Conservation (phyloP, 208 protist species). For the Acanthamoeba royreba region DNA sequence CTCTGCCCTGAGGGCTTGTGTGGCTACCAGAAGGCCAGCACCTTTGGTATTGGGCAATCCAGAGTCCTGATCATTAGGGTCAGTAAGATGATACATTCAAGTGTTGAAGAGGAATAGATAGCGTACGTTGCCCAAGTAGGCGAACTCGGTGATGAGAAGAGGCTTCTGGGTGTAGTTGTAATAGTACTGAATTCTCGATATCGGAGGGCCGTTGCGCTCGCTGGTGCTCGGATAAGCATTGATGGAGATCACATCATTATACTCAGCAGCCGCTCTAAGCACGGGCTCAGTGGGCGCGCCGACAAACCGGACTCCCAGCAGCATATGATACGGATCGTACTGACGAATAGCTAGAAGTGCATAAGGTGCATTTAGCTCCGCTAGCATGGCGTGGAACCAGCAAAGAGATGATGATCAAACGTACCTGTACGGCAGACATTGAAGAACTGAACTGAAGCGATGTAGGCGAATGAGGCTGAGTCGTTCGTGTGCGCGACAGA, state of each 20-base stretch:
- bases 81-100: background rate
- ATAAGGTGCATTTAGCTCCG: too few species aligned
- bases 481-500: background rate
- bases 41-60: background rate
- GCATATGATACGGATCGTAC: background rate
- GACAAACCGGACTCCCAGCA: background rate
- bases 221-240: background rate
- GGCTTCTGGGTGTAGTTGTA: background rate
- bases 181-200: background rate
- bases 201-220: background rate
- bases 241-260: background rate
- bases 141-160: background rate
- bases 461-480: background rate
- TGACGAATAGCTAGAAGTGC: background rate
- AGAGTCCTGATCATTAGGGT: background rate
- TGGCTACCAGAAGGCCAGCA: background rate
- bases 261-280: background rate
- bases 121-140: background rate
- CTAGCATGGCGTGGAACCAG: background rate
- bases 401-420: background rate
- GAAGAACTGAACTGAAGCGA: background rate
- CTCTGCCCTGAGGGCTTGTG: background rate
- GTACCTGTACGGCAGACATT: background rate
- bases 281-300: background rate
- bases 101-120: background rate